Percentiles rank a stretch among this genome's conserved stretches.
Conservation (phyloP, 495 filamentous ascomycete genomes). For the Xylaria longipes region DNA sequence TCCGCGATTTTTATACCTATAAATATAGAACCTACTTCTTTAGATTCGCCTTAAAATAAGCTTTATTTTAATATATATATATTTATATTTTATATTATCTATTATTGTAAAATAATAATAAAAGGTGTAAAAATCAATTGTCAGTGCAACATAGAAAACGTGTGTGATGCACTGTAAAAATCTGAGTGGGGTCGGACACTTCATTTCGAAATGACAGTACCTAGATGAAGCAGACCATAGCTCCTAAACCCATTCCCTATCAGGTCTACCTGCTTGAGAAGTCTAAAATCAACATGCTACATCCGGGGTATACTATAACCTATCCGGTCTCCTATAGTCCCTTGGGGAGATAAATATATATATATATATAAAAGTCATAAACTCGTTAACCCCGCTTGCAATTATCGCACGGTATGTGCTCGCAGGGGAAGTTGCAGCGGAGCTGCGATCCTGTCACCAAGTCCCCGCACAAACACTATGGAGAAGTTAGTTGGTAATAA, state of each 20-base stretch:
- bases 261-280: background rate
- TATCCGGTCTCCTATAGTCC: background rate
- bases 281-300: slow-evolving; percentile 12
- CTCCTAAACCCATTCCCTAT: background rate
- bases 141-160: no score
- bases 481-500: slow-evolving; percentile 26
- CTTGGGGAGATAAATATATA: background rate
- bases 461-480: slow-evolving; percentile 35
- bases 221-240: no score
- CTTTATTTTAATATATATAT: no score
- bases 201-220: no score
- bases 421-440: slow-evolving; percentile 34
- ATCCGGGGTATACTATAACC: slow-evolving; percentile 20
- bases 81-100: no score
- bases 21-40: no score
- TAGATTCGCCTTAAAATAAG: no score
- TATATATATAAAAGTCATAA: background rate
- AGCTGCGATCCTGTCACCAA: slow-evolving; percentile 28
- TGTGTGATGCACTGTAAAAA: no score
- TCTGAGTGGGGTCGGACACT: no score
- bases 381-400: slow-evolving; percentile 18
- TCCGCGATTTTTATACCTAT: no score
- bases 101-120: no score
- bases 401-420: slow-evolving; percentile 34
- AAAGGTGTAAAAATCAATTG: no score